phyloP scores from a whole-genome alignment of 345 rosid species.

The Brassica napus region Da-Ae NC_063452.1:12849501-12850000 shows the following conservation, averaged over 20 bases:
- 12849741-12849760: not conserved
- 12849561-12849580: conserved; percentile 33
- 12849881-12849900: conserved; percentile 16
- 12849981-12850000: conserved; percentile 17
- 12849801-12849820: not conserved
- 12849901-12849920: conserved; percentile 22
- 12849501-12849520: conserved; percentile 12
- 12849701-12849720: conserved; percentile 16
- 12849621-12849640: conserved; percentile 24
- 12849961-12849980: conserved; percentile 14
- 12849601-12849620: conserved; percentile 28
- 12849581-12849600: conserved; percentile 36
- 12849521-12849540: conserved; percentile 14
- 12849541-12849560: conserved; percentile 21
- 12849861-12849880: not conserved
- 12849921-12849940: conserved; percentile 30
- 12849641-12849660: not conserved
- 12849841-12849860: conserved; percentile 18
- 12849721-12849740: conserved; percentile 3
- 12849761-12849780: not conserved
- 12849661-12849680: not conserved
- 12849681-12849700: not conserved
- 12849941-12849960: conserved; percentile 30
- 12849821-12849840: not conserved
- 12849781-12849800: not conserved